Base-by-base conservation (phyloP, 176 grass and related monocot genomes). In the Oropetium thomaeum region DNA sequence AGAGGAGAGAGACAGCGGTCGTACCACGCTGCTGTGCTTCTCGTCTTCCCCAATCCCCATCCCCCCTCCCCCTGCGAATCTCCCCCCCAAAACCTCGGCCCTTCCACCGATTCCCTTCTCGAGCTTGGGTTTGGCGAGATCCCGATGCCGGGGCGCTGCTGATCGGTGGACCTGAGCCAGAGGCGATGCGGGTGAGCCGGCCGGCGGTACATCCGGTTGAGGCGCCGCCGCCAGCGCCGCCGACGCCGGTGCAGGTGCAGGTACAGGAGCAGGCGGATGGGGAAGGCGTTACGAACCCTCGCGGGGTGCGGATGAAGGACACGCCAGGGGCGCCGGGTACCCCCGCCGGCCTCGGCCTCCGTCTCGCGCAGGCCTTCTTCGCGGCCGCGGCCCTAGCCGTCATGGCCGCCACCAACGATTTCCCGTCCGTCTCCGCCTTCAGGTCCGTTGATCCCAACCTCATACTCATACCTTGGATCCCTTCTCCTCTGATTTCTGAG, bases 171-270 rank as follows among this genome's bases (percentile, higher is more conserved):
- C 74, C 23, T 69, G 15, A 38, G 16, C 39, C 5, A 42, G 48
- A 8, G 8, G 69, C 17, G 69, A 97, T 97, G 94, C 85, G 87
- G 65, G 64, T 70, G 34, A 89, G 90, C 79, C 85, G 90, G 32
- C 94, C 94, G 60, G 70, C 70, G 59, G 90, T 97, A 77, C 94
- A 97, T 57, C 94, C 88, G n/a, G 90, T 97, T 76, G 94, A 89
- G 85, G 90, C 83, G 82, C 86, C 94, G 78, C 85, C 90, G 58
- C 65, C 89, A 32, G 58, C 84, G 5, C 77, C 83, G 54, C 84
- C 71, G 10, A 73, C 87, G 11, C 40, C 73, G 27, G 90, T 78
- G 65, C 84, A 70, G 80, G 78, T 49, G 41, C 73, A 60, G 19
- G 77, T 37, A 20, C 72, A 45, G 16, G 52, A 2, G 11, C 64